phyloP scores from a whole-genome alignment of 164 flowering plant genomes.

The Stephania japonica region DNA sequence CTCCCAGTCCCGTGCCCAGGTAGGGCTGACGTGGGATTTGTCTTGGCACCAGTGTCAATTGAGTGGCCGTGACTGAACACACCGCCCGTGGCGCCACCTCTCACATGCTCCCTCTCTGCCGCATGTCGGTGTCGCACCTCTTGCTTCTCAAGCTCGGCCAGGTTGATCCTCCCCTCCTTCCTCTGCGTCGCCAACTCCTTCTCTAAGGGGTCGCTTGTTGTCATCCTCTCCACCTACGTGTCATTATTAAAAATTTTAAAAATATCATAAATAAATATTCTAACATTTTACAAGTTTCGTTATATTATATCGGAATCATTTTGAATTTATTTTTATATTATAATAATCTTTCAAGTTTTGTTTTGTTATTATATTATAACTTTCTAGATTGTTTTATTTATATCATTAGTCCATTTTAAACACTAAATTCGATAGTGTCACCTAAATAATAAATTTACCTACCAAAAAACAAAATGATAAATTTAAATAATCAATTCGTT shows the following conservation, averaged over 20 bases:
- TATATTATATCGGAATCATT: no score
- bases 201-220: constrained; percentile 35
- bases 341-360: no score
- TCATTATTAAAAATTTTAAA: not conserved
- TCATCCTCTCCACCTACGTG: constrained; percentile 31
- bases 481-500: no score
- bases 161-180: constrained; percentile 33
- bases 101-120: constrained; percentile 17
- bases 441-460: no score
- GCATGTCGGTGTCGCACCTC: constrained; percentile 32
- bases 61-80: not conserved
- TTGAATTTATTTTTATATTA: no score
- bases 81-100: constrained; percentile 23
- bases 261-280: not conserved
- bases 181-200: constrained; percentile 47
- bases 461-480: no score
- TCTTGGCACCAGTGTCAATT: constrained; percentile 31
- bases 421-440: no score
- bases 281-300: no score
- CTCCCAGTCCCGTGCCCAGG: constrained; percentile 41
- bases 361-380: no score
- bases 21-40: constrained; percentile 46
- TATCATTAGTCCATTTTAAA: no score
- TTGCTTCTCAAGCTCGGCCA: constrained; percentile 48
- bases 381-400: no score